Percentiles rank a stretch among this genome's conserved stretches.
Evolutionary conservation across 2,329 filamentous ascomycete genomes (phyloP).

Genomic region (Epichloe bromicola): DNA sequence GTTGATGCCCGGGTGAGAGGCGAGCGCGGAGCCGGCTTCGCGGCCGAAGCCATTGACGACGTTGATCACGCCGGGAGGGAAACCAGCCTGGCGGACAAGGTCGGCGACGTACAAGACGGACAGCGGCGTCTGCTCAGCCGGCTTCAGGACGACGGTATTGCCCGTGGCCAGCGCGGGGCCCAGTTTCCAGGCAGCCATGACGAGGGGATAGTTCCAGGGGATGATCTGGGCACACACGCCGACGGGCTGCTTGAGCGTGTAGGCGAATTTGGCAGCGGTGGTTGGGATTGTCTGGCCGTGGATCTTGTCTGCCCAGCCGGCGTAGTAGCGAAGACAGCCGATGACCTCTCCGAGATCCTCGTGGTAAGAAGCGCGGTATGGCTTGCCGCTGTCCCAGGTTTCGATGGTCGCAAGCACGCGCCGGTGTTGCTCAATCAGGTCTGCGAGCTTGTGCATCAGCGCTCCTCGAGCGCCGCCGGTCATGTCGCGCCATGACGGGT

Average conservation of each 20-base stretch:
- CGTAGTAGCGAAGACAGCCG: slow-evolving; percentile 55
- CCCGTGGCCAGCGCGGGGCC: slow-evolving; percentile 56
- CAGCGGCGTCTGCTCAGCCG: slow-evolving; percentile 54
- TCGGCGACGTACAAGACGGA: slow-evolving; percentile 52
- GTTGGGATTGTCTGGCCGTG: slow-evolving; percentile 65
- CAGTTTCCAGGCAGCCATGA: slow-evolving; percentile 51
- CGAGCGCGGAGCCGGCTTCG: slow-evolving; percentile 55
- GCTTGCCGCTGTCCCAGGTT: slow-evolving; percentile 69
- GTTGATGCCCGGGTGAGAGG: slow-evolving; percentile 53
- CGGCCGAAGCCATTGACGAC: slow-evolving; percentile 59
- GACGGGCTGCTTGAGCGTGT: slow-evolving; percentile 63
- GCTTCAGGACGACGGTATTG: slow-evolving; percentile 51
- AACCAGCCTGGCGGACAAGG: slow-evolving; percentile 59
- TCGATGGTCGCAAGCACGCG: slow-evolving; percentile 40
- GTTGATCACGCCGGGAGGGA: slow-evolving; percentile 67
- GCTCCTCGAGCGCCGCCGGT: slow-evolving; percentile 52
- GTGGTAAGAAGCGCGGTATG: slow-evolving; percentile 50
- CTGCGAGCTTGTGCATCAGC: slow-evolving; percentile 57
- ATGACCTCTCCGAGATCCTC: slow-evolving; percentile 45
- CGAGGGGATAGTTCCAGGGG: slow-evolving; percentile 56
- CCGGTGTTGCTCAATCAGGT: slow-evolving; percentile 53
- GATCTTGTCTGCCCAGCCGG: slow-evolving; percentile 68
- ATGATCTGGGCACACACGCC: slow-evolving; percentile 66
- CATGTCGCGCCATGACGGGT: slow-evolving; percentile 56
- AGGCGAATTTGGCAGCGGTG: slow-evolving; percentile 54